These are phyloP conservation scores for Sporothrix dimorphospora DNA, from an alignment of 2,329 filamentous ascomycete species.

Conservation along the genomic window DNA sequence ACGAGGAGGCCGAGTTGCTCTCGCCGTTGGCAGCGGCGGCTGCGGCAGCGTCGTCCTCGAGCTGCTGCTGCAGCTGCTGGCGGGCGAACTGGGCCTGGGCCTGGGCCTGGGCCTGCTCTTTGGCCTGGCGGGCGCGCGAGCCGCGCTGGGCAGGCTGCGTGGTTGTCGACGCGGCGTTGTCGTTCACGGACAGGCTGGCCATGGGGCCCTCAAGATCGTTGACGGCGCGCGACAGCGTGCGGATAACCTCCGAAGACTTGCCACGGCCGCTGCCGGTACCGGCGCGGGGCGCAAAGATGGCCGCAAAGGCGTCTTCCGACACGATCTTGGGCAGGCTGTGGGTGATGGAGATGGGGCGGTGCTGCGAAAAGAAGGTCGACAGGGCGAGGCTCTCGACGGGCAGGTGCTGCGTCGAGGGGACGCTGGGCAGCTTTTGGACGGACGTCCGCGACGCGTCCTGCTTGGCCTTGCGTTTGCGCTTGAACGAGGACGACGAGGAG, in stretches of 20 bases:
- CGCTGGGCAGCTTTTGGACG: slow-evolving; percentile 66
- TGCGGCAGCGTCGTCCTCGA: slow-evolving; percentile 22
- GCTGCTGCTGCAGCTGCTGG: slow-evolving; percentile 30
- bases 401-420: slow-evolving; percentile 75
- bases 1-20: slow-evolving; percentile 49
- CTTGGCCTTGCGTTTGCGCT: slow-evolving; percentile 63
- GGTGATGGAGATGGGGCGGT: slow-evolving; percentile 89
- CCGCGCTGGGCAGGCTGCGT: slow-evolving; percentile 33
- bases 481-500: slow-evolving; percentile 43
- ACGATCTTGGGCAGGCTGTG: slow-evolving; percentile 75
- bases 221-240: slow-evolving; percentile 65
- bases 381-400: slow-evolving; percentile 73
- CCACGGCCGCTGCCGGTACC: slow-evolving; percentile 48
- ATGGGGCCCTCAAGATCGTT: slow-evolving; percentile 63
- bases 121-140: slow-evolving; percentile 37
- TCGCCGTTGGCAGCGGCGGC: slow-evolving; percentile 38
- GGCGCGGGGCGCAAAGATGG: slow-evolving; percentile 71
- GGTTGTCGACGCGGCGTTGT: slow-evolving; percentile 43
- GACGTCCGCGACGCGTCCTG: slow-evolving; percentile 44
- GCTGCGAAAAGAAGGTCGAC: slow-evolving; percentile 92
- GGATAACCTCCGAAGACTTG: slow-evolving; percentile 65
- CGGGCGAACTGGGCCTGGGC: slow-evolving; percentile 25
- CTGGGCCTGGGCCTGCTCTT: slow-evolving; percentile 35
- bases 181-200: slow-evolving; percentile 53
- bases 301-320: slow-evolving; percentile 74